These are phyloP conservation scores for Linnemannia schmuckeri DNA, from an alignment of 192 early-diverging fungal genomes.

Conservation along the genomic window DNA sequence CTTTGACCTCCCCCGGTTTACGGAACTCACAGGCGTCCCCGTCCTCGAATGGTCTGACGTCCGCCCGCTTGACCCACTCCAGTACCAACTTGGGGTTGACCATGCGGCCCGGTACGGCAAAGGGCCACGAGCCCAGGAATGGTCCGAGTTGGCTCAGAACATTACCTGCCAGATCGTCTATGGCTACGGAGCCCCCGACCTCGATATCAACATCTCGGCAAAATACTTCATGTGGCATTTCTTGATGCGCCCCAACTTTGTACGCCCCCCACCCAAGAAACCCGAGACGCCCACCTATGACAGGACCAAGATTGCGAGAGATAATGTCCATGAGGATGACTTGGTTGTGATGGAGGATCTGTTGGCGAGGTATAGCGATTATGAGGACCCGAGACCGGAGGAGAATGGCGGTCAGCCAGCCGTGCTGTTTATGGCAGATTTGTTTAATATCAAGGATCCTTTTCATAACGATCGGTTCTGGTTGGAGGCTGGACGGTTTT, in stretches of 20 bases:
- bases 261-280: not conserved
- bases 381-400: not conserved
- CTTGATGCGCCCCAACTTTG: slow-evolving; percentile 6
- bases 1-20: slow-evolving; percentile 19
- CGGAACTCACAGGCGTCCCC: slow-evolving; percentile 8
- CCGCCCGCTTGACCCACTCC: slow-evolving; percentile 10
- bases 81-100: slow-evolving; percentile 4
- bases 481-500: slow-evolving; percentile 1
- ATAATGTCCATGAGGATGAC: slow-evolving; percentile 11
- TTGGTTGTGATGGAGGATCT: slow-evolving; percentile 18
- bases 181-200: slow-evolving; percentile 6
- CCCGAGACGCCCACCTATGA: not conserved
- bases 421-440: slow-evolving; percentile 1
- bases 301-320: not conserved
- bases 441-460: slow-evolving; percentile 23
- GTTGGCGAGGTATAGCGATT: slow-evolving; percentile 1
- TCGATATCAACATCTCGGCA: slow-evolving; percentile 13
- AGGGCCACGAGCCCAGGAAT: slow-evolving; percentile 1
- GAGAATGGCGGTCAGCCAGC: not conserved
- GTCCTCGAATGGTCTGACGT: slow-evolving; percentile 22
- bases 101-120: not conserved
- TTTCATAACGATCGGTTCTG: not conserved
- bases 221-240: slow-evolving; percentile 14
- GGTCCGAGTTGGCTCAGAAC: slow-evolving; percentile 8
- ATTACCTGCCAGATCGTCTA: slow-evolving; percentile 15